Percentiles rank a stretch among this genome's conserved stretches.
Conservation (phyloP, 73 alveolate genomes). For the Symbiodinium pilosum region DNA sequence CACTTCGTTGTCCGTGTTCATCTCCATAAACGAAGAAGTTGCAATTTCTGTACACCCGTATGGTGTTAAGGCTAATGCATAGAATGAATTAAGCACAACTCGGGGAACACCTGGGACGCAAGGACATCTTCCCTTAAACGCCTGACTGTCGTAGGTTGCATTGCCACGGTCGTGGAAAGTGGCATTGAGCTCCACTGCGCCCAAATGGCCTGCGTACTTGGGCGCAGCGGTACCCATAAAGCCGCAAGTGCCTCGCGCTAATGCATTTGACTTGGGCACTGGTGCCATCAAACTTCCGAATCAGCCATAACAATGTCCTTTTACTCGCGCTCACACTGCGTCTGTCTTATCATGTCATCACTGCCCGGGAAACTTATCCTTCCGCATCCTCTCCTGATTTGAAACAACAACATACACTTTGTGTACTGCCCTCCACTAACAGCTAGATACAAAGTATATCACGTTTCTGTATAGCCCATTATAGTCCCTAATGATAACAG, state of each 20-base stretch:
- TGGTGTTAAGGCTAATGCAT: too few species aligned
- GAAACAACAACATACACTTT: too few species aligned
- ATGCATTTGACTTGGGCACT: neutral
- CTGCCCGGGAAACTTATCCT: too few species aligned
- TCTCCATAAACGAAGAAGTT: too few species aligned
- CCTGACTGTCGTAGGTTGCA: slow-evolving; percentile 19
- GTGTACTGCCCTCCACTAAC: too few species aligned
- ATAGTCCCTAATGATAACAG: too few species aligned
- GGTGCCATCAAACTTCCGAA: neutral
- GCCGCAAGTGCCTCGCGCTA: slow-evolving; percentile 49
- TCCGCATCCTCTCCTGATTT: too few species aligned
- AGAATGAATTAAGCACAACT: too few species aligned
- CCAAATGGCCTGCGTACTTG: slow-evolving; percentile 21
- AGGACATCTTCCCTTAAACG: neutral
- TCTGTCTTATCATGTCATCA: neutral
- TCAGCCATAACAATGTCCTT: neutral
- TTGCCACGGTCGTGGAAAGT: slow-evolving; percentile 51
- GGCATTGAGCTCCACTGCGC: slow-evolving; percentile 48
- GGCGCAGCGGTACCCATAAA: slow-evolving; percentile 35
- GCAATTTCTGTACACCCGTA: too few species aligned
- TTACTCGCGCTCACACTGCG: neutral
- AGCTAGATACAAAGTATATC: too few species aligned
- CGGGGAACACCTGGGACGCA: neutral
- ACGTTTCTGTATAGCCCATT: too few species aligned
- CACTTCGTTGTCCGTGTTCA: too few species aligned